Percentiles rank a stretch among this genome's conserved stretches.
These are phyloP conservation scores for Pterulicium gracile DNA, from an alignment of 1,284 basidiomycete genomes.

Conservation along the genomic window DNA sequence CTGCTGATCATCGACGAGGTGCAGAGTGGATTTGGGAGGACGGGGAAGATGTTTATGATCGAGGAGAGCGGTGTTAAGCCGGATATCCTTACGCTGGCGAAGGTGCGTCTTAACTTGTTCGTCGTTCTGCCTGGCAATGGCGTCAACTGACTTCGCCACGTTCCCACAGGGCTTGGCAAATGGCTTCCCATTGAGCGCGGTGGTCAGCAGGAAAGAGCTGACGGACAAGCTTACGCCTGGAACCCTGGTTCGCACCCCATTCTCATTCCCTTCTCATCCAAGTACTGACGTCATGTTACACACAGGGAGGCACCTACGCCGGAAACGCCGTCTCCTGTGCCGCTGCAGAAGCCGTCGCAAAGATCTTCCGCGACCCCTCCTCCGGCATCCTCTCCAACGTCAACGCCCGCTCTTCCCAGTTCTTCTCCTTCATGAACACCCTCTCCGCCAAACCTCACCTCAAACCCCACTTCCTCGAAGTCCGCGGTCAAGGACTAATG, in stretches of 20 bases:
- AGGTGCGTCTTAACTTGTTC: constrained; percentile 31
- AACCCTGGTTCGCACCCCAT: constrained; percentile 45
- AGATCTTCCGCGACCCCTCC: constrained; percentile 51
- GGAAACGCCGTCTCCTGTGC: constrained; percentile 88
- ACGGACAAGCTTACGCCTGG: constrained; percentile 77
- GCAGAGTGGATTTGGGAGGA: constrained; percentile 84
- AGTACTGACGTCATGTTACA: constrained; percentile 7
- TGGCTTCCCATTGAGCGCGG: constrained; percentile 86
- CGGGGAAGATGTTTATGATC: constrained; percentile 78
- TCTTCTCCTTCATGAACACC: constrained; percentile 50
- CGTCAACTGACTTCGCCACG: constrained; percentile 5
- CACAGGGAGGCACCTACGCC: constrained; percentile 79
- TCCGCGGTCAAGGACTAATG: constrained; percentile 77
- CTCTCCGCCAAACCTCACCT: constrained; percentile 44
- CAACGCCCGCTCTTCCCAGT: constrained; percentile 61
- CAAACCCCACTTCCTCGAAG: constrained; percentile 53
- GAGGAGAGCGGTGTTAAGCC: constrained; percentile 76
- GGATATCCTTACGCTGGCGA: constrained; percentile 86
- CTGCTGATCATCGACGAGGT: constrained; percentile 82
- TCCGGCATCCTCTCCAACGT: constrained; percentile 79
- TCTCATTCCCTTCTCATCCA: background rate
- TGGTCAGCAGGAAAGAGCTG: constrained; percentile 74
- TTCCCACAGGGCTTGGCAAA: constrained; percentile 70
- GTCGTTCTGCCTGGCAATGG: background rate
- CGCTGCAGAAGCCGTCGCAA: constrained; percentile 72